Conservation (phyloP, 768 basidiomycete species). For the Sistotremastrum suecicum region DNA sequence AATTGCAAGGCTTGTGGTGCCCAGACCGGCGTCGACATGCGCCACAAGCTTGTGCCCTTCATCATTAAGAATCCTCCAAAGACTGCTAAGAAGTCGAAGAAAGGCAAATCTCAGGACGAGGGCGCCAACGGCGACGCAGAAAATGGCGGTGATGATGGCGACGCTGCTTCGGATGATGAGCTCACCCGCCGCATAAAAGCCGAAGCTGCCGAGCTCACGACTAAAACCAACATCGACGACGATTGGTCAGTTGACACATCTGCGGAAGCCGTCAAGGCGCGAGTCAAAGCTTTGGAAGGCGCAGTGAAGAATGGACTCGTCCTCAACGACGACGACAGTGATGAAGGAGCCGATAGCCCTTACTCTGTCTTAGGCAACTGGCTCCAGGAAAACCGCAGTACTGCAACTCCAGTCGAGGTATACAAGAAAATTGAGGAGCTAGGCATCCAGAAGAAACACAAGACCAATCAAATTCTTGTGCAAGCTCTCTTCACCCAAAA, state of each 20-base stretch:
- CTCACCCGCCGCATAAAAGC: conserved; percentile 84
- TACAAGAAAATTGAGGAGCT: conserved; percentile 84
- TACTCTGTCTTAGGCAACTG: conserved; percentile 74
- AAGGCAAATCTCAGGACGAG: conserved; percentile 38
- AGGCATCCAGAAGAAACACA: conserved; percentile 92
- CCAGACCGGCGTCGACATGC: conserved; percentile 84
- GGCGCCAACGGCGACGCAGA: conserved; percentile 35
- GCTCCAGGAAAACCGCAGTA: conserved; percentile 58
- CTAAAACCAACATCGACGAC: conserved; percentile 46
- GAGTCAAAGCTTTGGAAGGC: conserved; percentile 56
- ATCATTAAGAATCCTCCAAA: conserved; percentile 96
- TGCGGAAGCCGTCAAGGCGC: conserved; percentile 73
- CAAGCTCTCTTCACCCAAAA: conserved; percentile 74
- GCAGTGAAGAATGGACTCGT: conserved; percentile 30
- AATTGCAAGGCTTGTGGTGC: conserved; percentile 99
- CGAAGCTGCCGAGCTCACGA: conserved; percentile 65
- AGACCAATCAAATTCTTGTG: conserved; percentile 67
- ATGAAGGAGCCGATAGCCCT: conserved; percentile 76
- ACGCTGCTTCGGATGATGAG: conserved; percentile 74
- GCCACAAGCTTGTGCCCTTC: conserved; percentile 92
- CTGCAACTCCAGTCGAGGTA: conserved; percentile 44
- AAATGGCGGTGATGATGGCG: conserved; percentile 27
- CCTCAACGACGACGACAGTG: conserved; percentile 77
- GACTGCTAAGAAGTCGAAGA: conserved; percentile 58
- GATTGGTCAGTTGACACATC: conserved; percentile 93